Evolutionary conservation across 495 filamentous ascomycete genomes (phyloP), one percentile per base, ranked within the genome.

Genomic region (Clavariopsis aquatica): DNA sequence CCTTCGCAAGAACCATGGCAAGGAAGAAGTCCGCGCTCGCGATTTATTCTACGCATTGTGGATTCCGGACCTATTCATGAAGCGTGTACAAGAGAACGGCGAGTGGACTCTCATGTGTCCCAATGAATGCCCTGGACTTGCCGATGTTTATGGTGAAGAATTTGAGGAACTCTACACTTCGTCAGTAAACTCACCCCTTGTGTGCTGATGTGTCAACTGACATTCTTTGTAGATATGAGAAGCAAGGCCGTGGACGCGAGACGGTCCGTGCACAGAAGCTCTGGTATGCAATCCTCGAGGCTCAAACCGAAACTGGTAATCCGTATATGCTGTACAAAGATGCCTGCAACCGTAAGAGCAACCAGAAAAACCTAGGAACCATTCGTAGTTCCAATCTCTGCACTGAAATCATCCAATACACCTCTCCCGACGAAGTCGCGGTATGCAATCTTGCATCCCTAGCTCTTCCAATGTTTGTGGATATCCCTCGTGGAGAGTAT

Each of bases 311-410:
- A 85, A 98, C 94, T 43, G 94, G 94, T 61, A 96, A 96, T 79
- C 94, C 94, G 49, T 98, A 95, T 82, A 98, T 98, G 90, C 86
- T 96, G 58, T 98, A 98, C 87, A 98, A 98, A 82, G 94, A 98
- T 77, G 85, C 89, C 68, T 93, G 90, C 83, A 98, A 98, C 83
- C 85, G 86, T 71, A 98, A 98, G 86, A 96, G 92, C 83, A 98
- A 98, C 85, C 94, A 98, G 78, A 96, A 98, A 88, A 98, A 98
- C 75, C 83, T 98, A 29, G 94, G 94, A 49, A 96, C 92, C 49
- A 98, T 98, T 71, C 91, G 90, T 73, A 96, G 90, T 83, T 98
- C 94, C 70, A 98, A 98, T 79, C 83, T 98, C 49, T 98, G 94
- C 84, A 97, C 93, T 28, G 94, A 98, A 78, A 98, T 98, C 69